Percentiles rank a stretch among this genome's conserved stretches.
These are phyloP conservation scores for Wilcoxina mikolae DNA, from an alignment of 495 filamentous ascomycete genomes.

Conservation along the genomic window DNA sequence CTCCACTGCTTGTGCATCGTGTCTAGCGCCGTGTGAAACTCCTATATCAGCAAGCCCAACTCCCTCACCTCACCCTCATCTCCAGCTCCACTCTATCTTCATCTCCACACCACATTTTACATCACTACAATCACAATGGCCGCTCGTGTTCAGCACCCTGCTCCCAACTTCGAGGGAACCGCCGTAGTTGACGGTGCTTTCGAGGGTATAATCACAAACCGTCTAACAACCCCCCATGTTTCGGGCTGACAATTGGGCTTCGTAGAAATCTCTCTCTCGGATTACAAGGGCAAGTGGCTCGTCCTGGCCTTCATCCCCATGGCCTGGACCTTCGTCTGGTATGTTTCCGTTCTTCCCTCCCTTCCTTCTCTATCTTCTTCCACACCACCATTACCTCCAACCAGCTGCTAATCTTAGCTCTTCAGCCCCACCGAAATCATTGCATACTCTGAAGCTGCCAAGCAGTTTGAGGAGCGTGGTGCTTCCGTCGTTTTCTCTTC, in stretches of 20 bases:
- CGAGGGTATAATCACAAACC: no score
- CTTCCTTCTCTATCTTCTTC: not conserved
- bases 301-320: conserved; percentile 39
- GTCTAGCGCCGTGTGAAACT: not conserved
- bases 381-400: no score
- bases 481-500: conserved; percentile 41
- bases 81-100: not conserved
- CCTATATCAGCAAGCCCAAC: not conserved
- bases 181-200: conserved; percentile 36
- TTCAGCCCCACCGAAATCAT: conserved; percentile 37
- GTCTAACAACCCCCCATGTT: conserved; percentile 23
- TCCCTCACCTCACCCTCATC: not conserved
- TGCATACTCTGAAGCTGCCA: conserved; percentile 35
- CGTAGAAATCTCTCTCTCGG: conserved; percentile 34
- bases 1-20: not conserved
- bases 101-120: no score
- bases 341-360: conserved; percentile 2
- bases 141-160: conserved; percentile 40
- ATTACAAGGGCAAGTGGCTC: conserved; percentile 37
- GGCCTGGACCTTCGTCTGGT: conserved; percentile 42
- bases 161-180: conserved; percentile 37
- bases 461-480: conserved; percentile 34
- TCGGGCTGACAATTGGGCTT: no score
- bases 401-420: not conserved
- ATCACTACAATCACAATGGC: conserved; percentile 46